Evolutionary conservation across 129 eudicot genomes (phyloP), one percentile per base, ranked within the genome.

Genomic region (Kitagawia praeruptora): DNA sequence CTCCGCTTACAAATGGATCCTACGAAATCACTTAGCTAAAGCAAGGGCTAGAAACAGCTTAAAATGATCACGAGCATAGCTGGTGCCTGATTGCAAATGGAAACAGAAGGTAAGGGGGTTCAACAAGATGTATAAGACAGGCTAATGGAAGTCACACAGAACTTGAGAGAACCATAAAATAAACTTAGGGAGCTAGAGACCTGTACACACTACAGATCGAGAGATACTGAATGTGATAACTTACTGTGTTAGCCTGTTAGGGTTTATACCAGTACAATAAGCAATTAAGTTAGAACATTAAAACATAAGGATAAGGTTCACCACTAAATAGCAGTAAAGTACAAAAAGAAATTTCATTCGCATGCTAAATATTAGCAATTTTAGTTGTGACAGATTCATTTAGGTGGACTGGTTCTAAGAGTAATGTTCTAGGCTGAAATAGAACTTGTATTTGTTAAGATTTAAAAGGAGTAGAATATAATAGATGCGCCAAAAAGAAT

Each of bases 151-250:
- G 85, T 83, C 28, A 83, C 46, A 76, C 44, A 67, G 77, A 87
- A 78, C 77, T 64, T 92, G 42, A 67, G 74, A 48, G 91, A 90
- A 51, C 88, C 93, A 66, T 80, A 82, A 70, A 85, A 42, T 78
- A 85, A 77, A 71, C 81, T 85, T 48, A 80, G 87, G 78, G 90
- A 90, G 51, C 88, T 91, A 31, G 92, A 92, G 87, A 81, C 83
- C 46, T 74, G 41, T 75, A 84, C 86, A 18, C 79, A 80, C 66
- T 56, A 56, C 12, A 56, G 28, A 23, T 6, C 25, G 28, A 56
- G 66, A 56, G 31, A 56, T 28, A 21, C 25, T 53, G 31, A 56
- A 56, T 56, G 31, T 19, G 31, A 56, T 56, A 56, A 23, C 28
- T 56, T 23, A 56, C 8, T 56, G 3, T 54, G 15, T 54, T 54